Percentiles rank a stretch among this genome's conserved stretches.
phyloP scores from a whole-genome alignment of 768 basidiomycete genomes.

The Kwoniella sp. region DNA sequence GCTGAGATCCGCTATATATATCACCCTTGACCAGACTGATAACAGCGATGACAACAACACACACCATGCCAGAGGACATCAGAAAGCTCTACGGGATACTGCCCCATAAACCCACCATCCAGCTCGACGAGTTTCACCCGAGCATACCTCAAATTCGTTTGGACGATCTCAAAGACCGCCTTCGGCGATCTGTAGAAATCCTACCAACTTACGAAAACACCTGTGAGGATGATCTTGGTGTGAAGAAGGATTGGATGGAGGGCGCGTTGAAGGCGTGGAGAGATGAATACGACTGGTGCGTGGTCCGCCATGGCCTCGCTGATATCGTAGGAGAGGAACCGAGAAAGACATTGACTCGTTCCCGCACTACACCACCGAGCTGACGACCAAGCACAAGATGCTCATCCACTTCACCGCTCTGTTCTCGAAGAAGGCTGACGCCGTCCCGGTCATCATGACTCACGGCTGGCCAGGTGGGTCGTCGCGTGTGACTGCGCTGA shows the following conservation, averaged over 20 bases:
- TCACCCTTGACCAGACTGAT: too few relatives aligned
- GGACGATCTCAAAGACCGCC: too few relatives aligned
- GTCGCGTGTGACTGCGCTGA: background rate
- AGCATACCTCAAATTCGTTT: too few relatives aligned
- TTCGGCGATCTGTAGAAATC: too few relatives aligned
- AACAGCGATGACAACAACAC: too few relatives aligned
- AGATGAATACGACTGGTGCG: conserved; percentile 21
- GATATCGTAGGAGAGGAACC: conserved; percentile 14
- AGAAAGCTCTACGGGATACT: too few relatives aligned
- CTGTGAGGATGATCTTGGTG: conserved; percentile 15
- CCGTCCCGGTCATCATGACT: conserved; percentile 14
- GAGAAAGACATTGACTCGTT: conserved; percentile 25
- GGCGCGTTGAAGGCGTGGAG: conserved; percentile 14
- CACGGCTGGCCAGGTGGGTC: conserved; percentile 33
- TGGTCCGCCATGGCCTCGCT: background rate
- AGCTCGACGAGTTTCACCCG: too few relatives aligned
- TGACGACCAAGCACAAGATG: conserved; percentile 14
- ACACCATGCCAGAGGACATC: too few relatives aligned
- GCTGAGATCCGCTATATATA: too few relatives aligned
- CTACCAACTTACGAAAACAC: too few relatives aligned
- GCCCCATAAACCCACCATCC: too few relatives aligned
- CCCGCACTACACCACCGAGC: conserved; percentile 16
- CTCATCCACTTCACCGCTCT: conserved; percentile 10
- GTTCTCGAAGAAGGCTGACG: conserved; percentile 12
- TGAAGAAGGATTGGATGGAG: conserved; percentile 17